phyloP scores from a whole-genome alignment of 768 basidiomycete genomes.

The Lactifluus echinatus region DNA sequence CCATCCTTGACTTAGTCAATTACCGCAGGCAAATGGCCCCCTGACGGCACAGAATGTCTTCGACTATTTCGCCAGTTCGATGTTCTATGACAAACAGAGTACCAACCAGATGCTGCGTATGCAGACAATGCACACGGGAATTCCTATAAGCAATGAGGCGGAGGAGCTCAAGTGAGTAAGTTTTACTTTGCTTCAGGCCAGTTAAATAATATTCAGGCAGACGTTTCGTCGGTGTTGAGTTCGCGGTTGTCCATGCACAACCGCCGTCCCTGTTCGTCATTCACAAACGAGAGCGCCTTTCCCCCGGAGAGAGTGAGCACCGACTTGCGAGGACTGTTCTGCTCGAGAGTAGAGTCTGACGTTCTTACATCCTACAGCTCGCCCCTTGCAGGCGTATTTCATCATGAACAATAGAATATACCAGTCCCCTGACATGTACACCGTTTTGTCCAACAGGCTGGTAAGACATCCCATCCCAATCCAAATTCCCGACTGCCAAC shows the following conservation, averaged over 20 bases:
- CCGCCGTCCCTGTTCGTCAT: conserved; percentile 82
- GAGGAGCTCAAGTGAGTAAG: conserved; percentile 73
- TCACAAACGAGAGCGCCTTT: conserved; percentile 79
- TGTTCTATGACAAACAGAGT: conserved; percentile 93
- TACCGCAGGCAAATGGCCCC: conserved; percentile 59
- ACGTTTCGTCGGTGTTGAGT: conserved; percentile 83
- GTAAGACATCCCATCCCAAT: conserved; percentile 32
- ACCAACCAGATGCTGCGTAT: conserved; percentile 89
- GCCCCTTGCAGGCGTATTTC: conserved; percentile 76
- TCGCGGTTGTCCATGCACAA: conserved; percentile 71
- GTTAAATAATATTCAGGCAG: conserved; percentile 30
- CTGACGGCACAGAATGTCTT: conserved; percentile 72
- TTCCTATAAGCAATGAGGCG: conserved; percentile 67
- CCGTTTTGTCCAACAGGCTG: conserved; percentile 74
- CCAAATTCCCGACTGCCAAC: neutral
- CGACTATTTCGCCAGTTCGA: conserved; percentile 83
- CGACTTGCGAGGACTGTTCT: neutral
- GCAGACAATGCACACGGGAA: conserved; percentile 86
- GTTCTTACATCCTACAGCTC: conserved; percentile 33
- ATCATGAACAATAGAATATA: conserved; percentile 86
- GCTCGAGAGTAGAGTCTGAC: conserved; percentile 6
- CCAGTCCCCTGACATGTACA: conserved; percentile 79
- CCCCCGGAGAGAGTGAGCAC: conserved; percentile 68
- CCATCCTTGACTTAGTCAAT: neutral
- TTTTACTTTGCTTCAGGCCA: neutral